phyloP scores from a whole-genome alignment of 441 rosid genomes.

The Arabidopsis hybrid region DNA sequence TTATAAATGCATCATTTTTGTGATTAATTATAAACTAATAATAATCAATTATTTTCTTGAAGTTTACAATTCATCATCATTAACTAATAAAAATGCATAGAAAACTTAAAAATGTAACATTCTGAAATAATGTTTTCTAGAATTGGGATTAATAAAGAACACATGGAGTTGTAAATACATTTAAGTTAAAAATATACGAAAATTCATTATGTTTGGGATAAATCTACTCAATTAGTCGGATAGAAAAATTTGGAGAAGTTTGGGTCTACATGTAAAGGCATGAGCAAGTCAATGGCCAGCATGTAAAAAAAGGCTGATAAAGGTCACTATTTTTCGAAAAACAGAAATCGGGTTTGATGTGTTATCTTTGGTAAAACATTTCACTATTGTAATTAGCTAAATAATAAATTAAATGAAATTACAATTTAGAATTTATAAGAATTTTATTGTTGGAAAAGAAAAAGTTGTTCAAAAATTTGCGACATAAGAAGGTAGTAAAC shows the following conservation, averaged over 20 bases:
- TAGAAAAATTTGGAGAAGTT: no score
- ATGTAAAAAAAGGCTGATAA: neutral
- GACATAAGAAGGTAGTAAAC: neutral
- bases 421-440: neutral
- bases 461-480: neutral
- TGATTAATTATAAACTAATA: neutral
- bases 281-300: no score
- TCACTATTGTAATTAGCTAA: neutral
- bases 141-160: no score
- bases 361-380: neutral
- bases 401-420: neutral
- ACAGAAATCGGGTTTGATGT: neutral
- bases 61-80: neutral
- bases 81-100: neutral
- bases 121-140: neutral
- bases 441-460: neutral
- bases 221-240: no score
- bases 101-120: neutral
- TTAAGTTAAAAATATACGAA: no score
- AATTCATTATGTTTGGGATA: no score
- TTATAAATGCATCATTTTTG: neutral
- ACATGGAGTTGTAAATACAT: no score
- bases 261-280: no score
- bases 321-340: no score
- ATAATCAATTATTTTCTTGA: no score